Evolutionary conservation across 73 alveolate species (phyloP), one percentile per base, ranked within the genome.

Genomic region (Tetrahymena elliotti): DNA sequence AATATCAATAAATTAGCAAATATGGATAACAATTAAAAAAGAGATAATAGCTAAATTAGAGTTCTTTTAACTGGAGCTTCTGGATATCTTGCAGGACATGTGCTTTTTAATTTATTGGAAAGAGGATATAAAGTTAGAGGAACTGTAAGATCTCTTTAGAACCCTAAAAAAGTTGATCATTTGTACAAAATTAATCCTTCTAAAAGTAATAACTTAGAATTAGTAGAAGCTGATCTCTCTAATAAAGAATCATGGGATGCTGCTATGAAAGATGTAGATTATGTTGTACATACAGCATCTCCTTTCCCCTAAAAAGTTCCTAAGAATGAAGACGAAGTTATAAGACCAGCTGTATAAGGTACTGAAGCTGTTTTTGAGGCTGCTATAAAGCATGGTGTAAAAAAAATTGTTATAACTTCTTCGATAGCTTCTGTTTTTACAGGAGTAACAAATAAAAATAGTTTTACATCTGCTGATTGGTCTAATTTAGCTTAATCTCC

Each of bases 251-350:
- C 96, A 38, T 38, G 94, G 27, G 96, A 92, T n/a, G 68, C 39
- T 83, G 98, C 96, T 0, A 84, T 93, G 54, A 94, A 93, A 38
- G 98, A 97, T 24, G 33, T 92, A 34, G 96, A 93, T 33, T 96
- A 93, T 68, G 96, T 97, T 52, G 96, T 97, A 47, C 98, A 97
- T 54, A 96, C 97, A 6, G 98, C 98, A 35, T 96, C 98, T 4
- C 98, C 98, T 35, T 96, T 96, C 92, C 97, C 98, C 34, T 40
- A 37, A 35, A 93, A 35, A 6, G 35, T n/a, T 6, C 98, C 98
- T 1, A 97, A 96, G 82, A 93, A 97, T 83, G 97, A 94, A 38
- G 40, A 96, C 40, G 98, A 96, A 36, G 52, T 97, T 18, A 96
- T 97, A 35, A 84, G 34, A 35, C 98, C 98, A 8, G 98, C 98